Evolutionary conservation across 306 rosid genomes (phyloP).

Genomic region (Glycine latifolia): DNA sequence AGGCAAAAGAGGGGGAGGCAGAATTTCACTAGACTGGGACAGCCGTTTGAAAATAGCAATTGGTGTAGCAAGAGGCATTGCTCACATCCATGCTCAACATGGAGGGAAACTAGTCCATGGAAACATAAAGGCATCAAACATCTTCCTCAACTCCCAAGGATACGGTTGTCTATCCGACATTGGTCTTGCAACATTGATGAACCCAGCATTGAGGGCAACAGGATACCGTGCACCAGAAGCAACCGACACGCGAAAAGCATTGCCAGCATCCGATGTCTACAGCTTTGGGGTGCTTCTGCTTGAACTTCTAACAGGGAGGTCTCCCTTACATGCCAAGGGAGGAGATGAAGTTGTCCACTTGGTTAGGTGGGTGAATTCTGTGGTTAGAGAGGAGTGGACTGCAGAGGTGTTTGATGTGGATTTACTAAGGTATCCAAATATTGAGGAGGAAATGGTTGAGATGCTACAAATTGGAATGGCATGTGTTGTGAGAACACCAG

Average conservation of each 20-base stretch:
- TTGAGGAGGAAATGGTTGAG: constrained; percentile 93
- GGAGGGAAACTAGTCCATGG: constrained; percentile 82
- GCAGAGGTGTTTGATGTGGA: constrained; percentile 90
- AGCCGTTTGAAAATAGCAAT: constrained; percentile 68
- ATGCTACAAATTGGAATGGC: constrained; percentile 87
- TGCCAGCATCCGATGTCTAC: constrained; percentile 55
- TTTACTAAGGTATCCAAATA: constrained; percentile 72
- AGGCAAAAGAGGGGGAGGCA: constrained; percentile 75
- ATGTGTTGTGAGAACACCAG: constrained; percentile 73
- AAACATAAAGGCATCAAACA: constrained; percentile 83
- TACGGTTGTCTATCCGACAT: constrained; percentile 78
- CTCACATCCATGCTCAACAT: constrained; percentile 69
- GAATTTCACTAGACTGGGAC: constrained; percentile 73
- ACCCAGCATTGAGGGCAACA: constrained; percentile 57
- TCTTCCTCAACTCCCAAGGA: constrained; percentile 76
- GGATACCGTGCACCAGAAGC: constrained; percentile 90
- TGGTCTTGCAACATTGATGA: constrained; percentile 70
- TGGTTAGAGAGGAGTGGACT: constrained; percentile 97
- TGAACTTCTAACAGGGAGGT: constrained; percentile 87
- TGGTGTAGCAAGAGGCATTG: constrained; percentile 88
- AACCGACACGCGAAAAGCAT: constrained; percentile 67
- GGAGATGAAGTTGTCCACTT: constrained; percentile 78
- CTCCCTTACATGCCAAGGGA: constrained; percentile 64
- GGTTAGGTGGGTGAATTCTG: constrained; percentile 95
- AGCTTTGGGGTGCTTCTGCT: constrained; percentile 82